Percentiles rank a stretch among this genome's conserved stretches.
These are phyloP conservation scores for Pittosporum tobira DNA, from an alignment of 129 eudicot genomes.

Conservation along the genomic window DNA sequence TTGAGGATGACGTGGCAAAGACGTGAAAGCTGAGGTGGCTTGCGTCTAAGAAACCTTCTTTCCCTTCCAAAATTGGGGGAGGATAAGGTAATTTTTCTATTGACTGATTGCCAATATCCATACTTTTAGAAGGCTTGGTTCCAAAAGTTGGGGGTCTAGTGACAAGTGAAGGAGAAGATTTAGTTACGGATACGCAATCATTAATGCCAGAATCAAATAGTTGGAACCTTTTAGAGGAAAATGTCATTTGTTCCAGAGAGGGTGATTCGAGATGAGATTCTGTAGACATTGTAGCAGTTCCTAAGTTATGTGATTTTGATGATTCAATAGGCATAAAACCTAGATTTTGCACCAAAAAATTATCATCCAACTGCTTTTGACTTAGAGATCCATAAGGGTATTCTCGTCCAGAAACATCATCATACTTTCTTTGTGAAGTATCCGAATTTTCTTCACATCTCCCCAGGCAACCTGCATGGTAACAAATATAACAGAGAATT, in stretches of 20 bases:
- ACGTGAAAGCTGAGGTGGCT: slow-evolving; percentile 13
- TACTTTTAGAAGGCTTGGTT: slow-evolving; percentile 14
- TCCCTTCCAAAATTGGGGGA: slow-evolving; percentile 1
- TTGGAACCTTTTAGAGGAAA: slow-evolving; percentile 21
- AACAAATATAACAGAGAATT: slow-evolving; percentile 1
- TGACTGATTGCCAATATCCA: slow-evolving; percentile 6
- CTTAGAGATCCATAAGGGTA: slow-evolving; percentile 15
- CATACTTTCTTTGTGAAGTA: slow-evolving; percentile 15
- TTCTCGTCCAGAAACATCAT: slow-evolving; percentile 29
- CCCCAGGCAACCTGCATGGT: slow-evolving; percentile 21
- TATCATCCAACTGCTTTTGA: slow-evolving; percentile 15
- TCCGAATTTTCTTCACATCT: slow-evolving; percentile 24
- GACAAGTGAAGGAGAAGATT: slow-evolving; percentile 31
- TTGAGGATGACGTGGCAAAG: slow-evolving; percentile 13
- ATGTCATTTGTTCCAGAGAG: slow-evolving; percentile 18
- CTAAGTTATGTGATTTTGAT: slow-evolving; percentile 16
- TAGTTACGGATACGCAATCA: slow-evolving; percentile 23
- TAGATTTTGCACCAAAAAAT: slow-evolving; percentile 12
- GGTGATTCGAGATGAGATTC: slow-evolving; percentile 21
- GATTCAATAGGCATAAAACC: slow-evolving; percentile 14
- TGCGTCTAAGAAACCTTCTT: slow-evolving; percentile 12
- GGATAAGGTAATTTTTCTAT: slow-evolving; percentile 11
- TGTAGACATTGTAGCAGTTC: slow-evolving; percentile 14
- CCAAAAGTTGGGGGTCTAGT: slow-evolving; percentile 35
- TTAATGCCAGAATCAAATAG: slow-evolving; percentile 22